Evolutionary conservation across 495 filamentous ascomycete species (phyloP).

Genomic region (Penicillium robsamsonii): DNA sequence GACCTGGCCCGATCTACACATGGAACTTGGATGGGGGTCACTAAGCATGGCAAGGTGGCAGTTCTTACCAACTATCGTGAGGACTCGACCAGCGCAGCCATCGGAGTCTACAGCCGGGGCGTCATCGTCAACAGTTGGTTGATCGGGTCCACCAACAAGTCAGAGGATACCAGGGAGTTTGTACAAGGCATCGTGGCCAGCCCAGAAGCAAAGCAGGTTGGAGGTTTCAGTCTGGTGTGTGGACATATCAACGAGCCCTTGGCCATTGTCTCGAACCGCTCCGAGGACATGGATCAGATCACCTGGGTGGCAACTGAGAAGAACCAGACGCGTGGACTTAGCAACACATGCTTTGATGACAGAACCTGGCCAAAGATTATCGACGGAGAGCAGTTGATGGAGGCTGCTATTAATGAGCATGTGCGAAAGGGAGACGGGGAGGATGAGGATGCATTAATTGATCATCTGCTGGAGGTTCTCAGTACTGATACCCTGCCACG

Average conservation of each 20-base stretch:
- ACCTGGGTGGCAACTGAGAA: conserved; percentile 65
- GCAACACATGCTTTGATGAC: conserved; percentile 77
- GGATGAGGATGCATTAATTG: conserved; percentile 67
- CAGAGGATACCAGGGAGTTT: conserved; percentile 57
- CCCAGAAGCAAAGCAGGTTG: conserved; percentile 57
- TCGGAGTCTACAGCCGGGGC: conserved; percentile 69
- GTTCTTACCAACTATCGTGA: conserved; percentile 95
- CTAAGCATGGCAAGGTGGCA: conserved; percentile 77
- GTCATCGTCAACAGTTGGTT: conserved; percentile 87
- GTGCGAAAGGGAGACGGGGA: conserved; percentile 41
- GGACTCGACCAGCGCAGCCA: conserved; percentile 45
- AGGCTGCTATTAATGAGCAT: conserved; percentile 45
- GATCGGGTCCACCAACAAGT: conserved; percentile 33
- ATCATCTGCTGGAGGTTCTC: conserved; percentile 67
- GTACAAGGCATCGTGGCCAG: conserved; percentile 62
- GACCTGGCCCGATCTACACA: conserved; percentile 64
- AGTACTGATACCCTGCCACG: conserved; percentile 69
- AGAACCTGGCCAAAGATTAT: conserved; percentile 81
- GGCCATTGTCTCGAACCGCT: conserved; percentile 88
- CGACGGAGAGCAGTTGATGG: conserved; percentile 51
- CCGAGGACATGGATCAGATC: conserved; percentile 50
- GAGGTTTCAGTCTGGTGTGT: conserved; percentile 90
- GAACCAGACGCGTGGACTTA: conserved; percentile 73
- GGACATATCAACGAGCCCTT: conserved; percentile 75
- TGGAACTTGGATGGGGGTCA: conserved; percentile 95